Evolutionary conservation across 2,329 filamentous ascomycete species (phyloP).

Genomic region (Penicillium palitans): DNA sequence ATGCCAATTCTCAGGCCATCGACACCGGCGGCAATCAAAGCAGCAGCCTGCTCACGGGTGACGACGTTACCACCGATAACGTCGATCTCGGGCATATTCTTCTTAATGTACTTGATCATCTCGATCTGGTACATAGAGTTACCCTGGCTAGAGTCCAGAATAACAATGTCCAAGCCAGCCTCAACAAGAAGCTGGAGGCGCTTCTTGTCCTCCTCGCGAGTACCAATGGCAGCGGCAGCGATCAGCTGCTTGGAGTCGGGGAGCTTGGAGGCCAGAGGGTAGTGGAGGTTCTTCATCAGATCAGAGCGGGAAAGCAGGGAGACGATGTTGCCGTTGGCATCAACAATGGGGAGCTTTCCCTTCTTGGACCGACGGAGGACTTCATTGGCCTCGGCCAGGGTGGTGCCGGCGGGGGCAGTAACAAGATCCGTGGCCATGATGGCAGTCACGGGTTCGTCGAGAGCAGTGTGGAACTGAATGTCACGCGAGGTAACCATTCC

Average conservation of each 20-base stretch:
- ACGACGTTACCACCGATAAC: constrained; percentile 99
- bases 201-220: constrained; percentile 85
- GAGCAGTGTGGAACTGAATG: constrained; percentile 89
- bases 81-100: constrained; percentile 78
- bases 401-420: constrained; percentile 81
- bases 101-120: constrained; percentile 96
- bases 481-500: constrained; percentile 98
- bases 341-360: constrained; percentile 93
- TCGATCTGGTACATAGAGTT: constrained; percentile 99
- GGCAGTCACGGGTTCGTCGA: constrained; percentile 70
- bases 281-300: constrained; percentile 97
- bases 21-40: constrained; percentile 86
- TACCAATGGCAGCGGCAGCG: constrained; percentile 92
- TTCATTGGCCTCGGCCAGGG: constrained; percentile 82
- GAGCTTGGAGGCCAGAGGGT: constrained; percentile 93
- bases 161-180: constrained; percentile 89
- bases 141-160: constrained; percentile 94
- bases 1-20: constrained; percentile 98
- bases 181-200: constrained; percentile 86
- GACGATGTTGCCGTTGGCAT: constrained; percentile 78
- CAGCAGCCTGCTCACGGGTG: constrained; percentile 91
- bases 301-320: constrained; percentile 93
- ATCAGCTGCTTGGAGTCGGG: constrained; percentile 97
- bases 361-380: constrained; percentile 96
- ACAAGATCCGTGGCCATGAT: constrained; percentile 97